phyloP scores from a whole-genome alignment of 768 basidiomycete species.

The Podaxis carcinomalis region DNA sequence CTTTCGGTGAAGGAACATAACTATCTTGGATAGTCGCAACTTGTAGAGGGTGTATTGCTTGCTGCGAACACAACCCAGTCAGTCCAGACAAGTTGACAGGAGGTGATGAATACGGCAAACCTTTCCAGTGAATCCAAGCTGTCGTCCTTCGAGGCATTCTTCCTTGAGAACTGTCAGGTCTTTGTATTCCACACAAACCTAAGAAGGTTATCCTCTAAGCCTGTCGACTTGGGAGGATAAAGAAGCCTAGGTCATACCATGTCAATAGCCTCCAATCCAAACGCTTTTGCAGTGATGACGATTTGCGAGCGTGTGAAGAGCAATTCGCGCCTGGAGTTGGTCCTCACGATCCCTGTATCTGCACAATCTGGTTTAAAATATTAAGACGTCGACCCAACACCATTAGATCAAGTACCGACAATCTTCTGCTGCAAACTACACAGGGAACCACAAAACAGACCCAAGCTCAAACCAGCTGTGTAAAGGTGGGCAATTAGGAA shows the following conservation, averaged over 20 bases:
- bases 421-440: constrained; percentile 92
- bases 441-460: background rate
- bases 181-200: constrained; percentile 90
- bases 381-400: background rate
- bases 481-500: background rate
- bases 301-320: constrained; percentile 81
- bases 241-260: constrained; percentile 48
- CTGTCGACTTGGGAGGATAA: background rate
- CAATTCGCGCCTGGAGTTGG: constrained; percentile 69
- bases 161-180: constrained; percentile 60
- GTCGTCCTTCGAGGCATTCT: constrained; percentile 76
- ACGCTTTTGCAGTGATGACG: constrained; percentile 79
- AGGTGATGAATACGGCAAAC: constrained; percentile 28
- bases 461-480: background rate
- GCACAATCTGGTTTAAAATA: constrained; percentile 65
- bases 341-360: constrained; percentile 78
- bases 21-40: constrained; percentile 71
- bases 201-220: background rate
- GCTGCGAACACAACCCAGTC: constrained; percentile 38
- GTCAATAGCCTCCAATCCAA: constrained; percentile 81
- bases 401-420: constrained; percentile 42
- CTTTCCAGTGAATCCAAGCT: constrained; percentile 91
- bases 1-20: constrained; percentile 71
- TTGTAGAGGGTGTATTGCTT: constrained; percentile 93
- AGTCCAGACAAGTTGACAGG: background rate